phyloP scores from a whole-genome alignment of 371 early-diverging fungal genomes.

The Entomophthora muscae region DNA sequence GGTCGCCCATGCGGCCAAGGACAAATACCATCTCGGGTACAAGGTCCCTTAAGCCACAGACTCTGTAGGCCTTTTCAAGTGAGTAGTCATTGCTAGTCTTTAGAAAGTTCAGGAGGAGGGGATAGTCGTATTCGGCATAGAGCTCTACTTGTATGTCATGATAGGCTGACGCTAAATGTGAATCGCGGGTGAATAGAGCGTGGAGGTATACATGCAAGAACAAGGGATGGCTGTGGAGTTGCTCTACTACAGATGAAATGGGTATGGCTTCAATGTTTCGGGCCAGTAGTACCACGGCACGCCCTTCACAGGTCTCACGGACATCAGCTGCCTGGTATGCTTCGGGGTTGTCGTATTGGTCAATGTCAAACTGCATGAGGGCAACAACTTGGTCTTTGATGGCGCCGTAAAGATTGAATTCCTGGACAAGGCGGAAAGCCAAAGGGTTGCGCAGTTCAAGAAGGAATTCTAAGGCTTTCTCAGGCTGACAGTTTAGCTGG shows the following conservation, averaged over 20 bases:
- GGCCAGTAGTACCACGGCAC: conserved; percentile 60
- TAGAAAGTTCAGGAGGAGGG: conserved; percentile 62
- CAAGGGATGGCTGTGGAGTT: conserved; percentile 27
- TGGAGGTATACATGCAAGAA: conserved; percentile 76
- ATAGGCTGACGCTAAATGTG: conserved; percentile 53
- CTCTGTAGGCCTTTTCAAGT: conserved; percentile 60
- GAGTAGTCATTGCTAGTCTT: conserved; percentile 56
- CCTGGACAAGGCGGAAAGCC: conserved; percentile 52
- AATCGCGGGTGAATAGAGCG: conserved; percentile 57
- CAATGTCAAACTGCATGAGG: conserved; percentile 68
- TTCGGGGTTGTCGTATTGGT: conserved; percentile 10
- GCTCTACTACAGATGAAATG: conserved; percentile 46
- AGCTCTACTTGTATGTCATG: conserved; percentile 76
- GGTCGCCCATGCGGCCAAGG: conserved; percentile 92
- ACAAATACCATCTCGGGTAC: conserved; percentile 91
- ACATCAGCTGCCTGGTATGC: conserved; percentile 11
- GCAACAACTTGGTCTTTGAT: conserved; percentile 55
- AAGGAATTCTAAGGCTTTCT: conserved; percentile 63
- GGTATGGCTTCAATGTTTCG: conserved; percentile 69
- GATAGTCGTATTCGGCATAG: conserved; percentile 76
- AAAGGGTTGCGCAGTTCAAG: conserved; percentile 47
- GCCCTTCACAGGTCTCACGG: conserved; percentile 15
- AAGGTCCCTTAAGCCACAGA: conserved; percentile 67
- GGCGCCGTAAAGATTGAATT: conserved; percentile 60
- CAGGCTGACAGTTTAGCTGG: conserved; percentile 34